These are phyloP conservation scores for Aspergillus neotritici DNA, from an alignment of 2,329 filamentous ascomycete species.

Conservation along the genomic window DNA sequence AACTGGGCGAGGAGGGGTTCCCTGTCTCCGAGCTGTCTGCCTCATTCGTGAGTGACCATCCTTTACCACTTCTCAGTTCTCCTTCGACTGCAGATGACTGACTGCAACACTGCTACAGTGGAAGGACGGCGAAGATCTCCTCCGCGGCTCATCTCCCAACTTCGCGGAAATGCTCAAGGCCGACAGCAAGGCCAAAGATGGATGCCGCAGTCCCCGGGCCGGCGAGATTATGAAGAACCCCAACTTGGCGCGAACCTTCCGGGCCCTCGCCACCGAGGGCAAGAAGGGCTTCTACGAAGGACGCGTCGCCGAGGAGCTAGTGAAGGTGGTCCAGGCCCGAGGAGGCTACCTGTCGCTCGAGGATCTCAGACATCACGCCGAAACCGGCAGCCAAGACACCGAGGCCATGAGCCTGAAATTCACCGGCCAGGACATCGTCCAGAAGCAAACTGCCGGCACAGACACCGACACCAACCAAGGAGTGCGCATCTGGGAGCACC, in stretches of 20 bases:
- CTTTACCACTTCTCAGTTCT: background rate
- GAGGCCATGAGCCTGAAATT: slow-evolving; percentile 80
- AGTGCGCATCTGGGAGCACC: slow-evolving; percentile 91
- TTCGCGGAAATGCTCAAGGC: slow-evolving; percentile 80
- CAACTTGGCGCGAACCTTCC: slow-evolving; percentile 73
- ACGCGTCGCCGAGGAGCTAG: slow-evolving; percentile 70
- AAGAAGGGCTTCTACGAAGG: slow-evolving; percentile 91
- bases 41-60: slow-evolving; percentile 53
- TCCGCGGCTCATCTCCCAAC: slow-evolving; percentile 76
- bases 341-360: slow-evolving; percentile 74
- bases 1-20: slow-evolving; percentile 80
- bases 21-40: slow-evolving; percentile 78
- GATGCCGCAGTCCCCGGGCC: slow-evolving; percentile 66
- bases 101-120: slow-evolving; percentile 52
- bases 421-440: slow-evolving; percentile 56
- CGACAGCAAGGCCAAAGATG: slow-evolving; percentile 61
- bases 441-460: slow-evolving; percentile 42
- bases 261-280: slow-evolving; percentile 68
- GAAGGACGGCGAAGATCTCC: slow-evolving; percentile 55
- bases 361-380: slow-evolving; percentile 72
- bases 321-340: slow-evolving; percentile 68
- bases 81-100: background rate
- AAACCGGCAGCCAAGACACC: slow-evolving; percentile 68
- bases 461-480: slow-evolving; percentile 40
- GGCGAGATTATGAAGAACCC: slow-evolving; percentile 90